Evolutionary conservation across 768 basidiomycete genomes (phyloP), one percentile per base, ranked within the genome.

Genomic region (Pisolithus marmoratus): DNA sequence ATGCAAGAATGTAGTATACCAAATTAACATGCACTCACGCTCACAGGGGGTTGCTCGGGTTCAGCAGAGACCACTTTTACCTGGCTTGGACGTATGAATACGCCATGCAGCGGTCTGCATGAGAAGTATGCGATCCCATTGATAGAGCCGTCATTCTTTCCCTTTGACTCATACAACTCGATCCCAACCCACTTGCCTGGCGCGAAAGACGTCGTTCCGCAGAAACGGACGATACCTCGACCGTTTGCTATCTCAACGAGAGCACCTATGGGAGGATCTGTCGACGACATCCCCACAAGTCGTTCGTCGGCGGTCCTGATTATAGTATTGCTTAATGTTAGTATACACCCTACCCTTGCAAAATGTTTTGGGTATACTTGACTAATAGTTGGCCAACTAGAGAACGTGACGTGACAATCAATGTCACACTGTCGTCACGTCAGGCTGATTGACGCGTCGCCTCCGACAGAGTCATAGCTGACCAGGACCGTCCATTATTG

Each of bases 141-240:
- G 8, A 99, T 87, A 1, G 83, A 80, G 1, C 96, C 96, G 60
- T 98, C 90, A 73, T 99, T 99, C 84, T 98, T 99, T 37, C 96
- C 96, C 42, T 81, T 85, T 8, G 81, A 70, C 60, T 86, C 84
- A 51, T 78, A 80, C 43, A 99, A 79, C 62, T 95, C 94, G 49
- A 98, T 83, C 9, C 96, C 96, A 46, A 96, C 78, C 95, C 95
- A 99, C 76, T 88, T 92, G 0, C 96, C 96, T 2, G 82, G 69
- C 20, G 90, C 80, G 66, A 97, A 97, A 2, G 79, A 76, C 0
- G 95, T 94, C 29, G 81, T 56, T 0, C 95, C 96, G 47, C 77
- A 80, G 75, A 93, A 99, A 22, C 94, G 79, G 43, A 97, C 87
- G 43, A 85, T 74, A 2, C 96, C 96, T 36, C 82, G 78, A 17